Conservation (phyloP, 768 basidiomycete genomes). For the Roridomyces roridus region DNA sequence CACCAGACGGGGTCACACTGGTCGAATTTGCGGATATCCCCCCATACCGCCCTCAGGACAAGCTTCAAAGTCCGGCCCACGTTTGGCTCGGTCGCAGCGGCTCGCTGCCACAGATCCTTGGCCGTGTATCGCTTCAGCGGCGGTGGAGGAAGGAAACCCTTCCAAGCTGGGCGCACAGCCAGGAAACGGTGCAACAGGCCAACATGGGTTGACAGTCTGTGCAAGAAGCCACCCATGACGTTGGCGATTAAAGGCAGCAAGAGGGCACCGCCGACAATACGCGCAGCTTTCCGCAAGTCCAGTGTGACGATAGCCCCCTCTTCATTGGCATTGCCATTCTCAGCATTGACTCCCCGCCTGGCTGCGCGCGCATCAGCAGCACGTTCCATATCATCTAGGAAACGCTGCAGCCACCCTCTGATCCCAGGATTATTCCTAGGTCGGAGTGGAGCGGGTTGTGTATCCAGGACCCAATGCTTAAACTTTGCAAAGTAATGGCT, state of each 20-base stretch:
- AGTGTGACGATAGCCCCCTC: constrained; percentile 43
- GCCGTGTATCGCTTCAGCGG: constrained; percentile 26
- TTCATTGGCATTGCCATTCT: constrained; percentile 27
- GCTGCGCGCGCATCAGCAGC: constrained; percentile 18
- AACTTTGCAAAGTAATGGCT: constrained; percentile 44
- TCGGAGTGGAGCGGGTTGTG: constrained; percentile 36
- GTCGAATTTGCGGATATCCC: constrained; percentile 66
- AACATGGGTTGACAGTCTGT: constrained; percentile 57
- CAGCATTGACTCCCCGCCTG: constrained; percentile 17
- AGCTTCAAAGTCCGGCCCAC: constrained; percentile 37
- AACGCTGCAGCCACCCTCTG: constrained; percentile 26
- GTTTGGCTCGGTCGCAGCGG: constrained; percentile 21
- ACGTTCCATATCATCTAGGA: constrained; percentile 26
- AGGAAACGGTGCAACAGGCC: constrained; percentile 46
- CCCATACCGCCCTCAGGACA: constrained; percentile 55
- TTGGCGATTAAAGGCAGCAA: constrained; percentile 71
- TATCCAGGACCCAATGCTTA: constrained; percentile 51
- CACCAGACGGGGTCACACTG: constrained; percentile 80
- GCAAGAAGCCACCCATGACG: constrained; percentile 66
- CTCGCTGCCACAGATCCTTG: constrained; percentile 22
- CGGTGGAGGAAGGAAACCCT: constrained; percentile 21
- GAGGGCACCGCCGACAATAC: constrained; percentile 72
- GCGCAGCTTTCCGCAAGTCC: constrained; percentile 69
- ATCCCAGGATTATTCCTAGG: constrained; percentile 27
- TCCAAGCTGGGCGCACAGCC: constrained; percentile 32